These are phyloP conservation scores for Aspergillus uvarum DNA, from an alignment of 2,329 filamentous ascomycete genomes.

Conservation along the genomic window DNA sequence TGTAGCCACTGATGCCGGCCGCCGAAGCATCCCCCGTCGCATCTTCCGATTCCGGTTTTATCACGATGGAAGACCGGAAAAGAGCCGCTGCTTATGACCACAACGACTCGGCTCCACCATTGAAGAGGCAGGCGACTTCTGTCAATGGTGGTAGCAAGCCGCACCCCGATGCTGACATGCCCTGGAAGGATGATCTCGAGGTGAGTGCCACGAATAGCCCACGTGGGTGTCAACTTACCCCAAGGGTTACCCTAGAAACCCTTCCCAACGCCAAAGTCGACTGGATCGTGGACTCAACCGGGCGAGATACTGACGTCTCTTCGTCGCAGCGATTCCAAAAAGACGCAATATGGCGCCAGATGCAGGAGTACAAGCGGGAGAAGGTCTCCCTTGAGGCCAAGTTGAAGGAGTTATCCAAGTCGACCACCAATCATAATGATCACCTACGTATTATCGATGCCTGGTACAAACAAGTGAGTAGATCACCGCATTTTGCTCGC, in stretches of 20 bases:
- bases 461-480: slow-evolving; percentile 87
- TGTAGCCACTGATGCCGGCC: slow-evolving; percentile 79
- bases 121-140: slow-evolving; percentile 81
- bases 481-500: background rate
- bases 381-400: slow-evolving; percentile 77
- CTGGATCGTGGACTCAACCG: background rate
- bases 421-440: slow-evolving; percentile 81
- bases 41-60: slow-evolving; percentile 74
- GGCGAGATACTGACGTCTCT: slow-evolving; percentile 24
- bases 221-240: slow-evolving; percentile 15
- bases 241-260: slow-evolving; percentile 11
- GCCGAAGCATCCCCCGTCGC: slow-evolving; percentile 71
- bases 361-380: slow-evolving; percentile 96
- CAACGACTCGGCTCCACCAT: slow-evolving; percentile 82
- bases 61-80: slow-evolving; percentile 99
- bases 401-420: slow-evolving; percentile 76
- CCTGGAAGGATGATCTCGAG: slow-evolving; percentile 70
- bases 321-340: slow-evolving; percentile 76
- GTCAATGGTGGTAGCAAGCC: slow-evolving; percentile 68
- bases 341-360: slow-evolving; percentile 93
- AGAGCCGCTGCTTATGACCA: slow-evolving; percentile 77
- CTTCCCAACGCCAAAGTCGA: slow-evolving; percentile 8
- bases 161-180: slow-evolving; percentile 67
- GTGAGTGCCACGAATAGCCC: slow-evolving; percentile 53
- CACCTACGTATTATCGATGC: slow-evolving; percentile 86